Conservation (phyloP, 108 stramenopile species). For the Mediolabrus comicus region DNA sequence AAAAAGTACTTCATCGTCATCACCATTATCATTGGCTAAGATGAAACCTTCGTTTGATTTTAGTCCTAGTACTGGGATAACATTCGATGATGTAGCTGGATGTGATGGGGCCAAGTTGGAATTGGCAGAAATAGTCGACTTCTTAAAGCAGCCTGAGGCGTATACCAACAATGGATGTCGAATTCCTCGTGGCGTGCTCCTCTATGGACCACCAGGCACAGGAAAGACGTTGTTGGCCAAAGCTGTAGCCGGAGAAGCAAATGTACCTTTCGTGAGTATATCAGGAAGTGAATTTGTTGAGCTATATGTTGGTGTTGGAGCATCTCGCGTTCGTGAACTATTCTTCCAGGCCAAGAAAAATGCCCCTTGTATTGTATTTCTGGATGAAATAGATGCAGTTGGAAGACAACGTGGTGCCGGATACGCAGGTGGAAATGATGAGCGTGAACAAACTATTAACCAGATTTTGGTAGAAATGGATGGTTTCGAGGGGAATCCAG, state of each 20-base stretch:
- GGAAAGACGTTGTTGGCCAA: slow-evolving; percentile 98
- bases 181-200: slow-evolving; percentile 90
- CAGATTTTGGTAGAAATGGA: slow-evolving; percentile 98
- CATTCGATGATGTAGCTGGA: slow-evolving; percentile 96
- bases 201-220: slow-evolving; percentile 99
- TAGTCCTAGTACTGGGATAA: slow-evolving; percentile 81
- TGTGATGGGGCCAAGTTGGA: slow-evolving; percentile 95
- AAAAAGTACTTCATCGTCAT: slow-evolving; percentile 5
- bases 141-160: slow-evolving; percentile 90
- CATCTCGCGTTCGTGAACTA: slow-evolving; percentile 98
- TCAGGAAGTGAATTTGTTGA: slow-evolving; percentile 98
- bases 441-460: slow-evolving; percentile 96
- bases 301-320: slow-evolving; percentile 99
- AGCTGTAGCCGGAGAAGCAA: slow-evolving; percentile 99
- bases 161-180: slow-evolving; percentile 87
- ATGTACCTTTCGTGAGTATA: slow-evolving; percentile 99
- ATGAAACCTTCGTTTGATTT: slow-evolving; percentile 58
- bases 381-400: slow-evolving; percentile 99
- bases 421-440: slow-evolving; percentile 94
- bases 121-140: slow-evolving; percentile 96
- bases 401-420: slow-evolving; percentile 86
- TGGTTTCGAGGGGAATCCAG: slow-evolving; percentile 94
- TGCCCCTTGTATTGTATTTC: slow-evolving; percentile 99
- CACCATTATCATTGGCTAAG: slow-evolving; percentile 41
- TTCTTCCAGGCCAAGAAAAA: slow-evolving; percentile 99